A percentile compares a stretch with the other conserved stretches of the same genome.
Evolutionary conservation across 2,329 filamentous ascomycete genomes (phyloP).

Genomic region (Alternaria postmessia): DNA sequence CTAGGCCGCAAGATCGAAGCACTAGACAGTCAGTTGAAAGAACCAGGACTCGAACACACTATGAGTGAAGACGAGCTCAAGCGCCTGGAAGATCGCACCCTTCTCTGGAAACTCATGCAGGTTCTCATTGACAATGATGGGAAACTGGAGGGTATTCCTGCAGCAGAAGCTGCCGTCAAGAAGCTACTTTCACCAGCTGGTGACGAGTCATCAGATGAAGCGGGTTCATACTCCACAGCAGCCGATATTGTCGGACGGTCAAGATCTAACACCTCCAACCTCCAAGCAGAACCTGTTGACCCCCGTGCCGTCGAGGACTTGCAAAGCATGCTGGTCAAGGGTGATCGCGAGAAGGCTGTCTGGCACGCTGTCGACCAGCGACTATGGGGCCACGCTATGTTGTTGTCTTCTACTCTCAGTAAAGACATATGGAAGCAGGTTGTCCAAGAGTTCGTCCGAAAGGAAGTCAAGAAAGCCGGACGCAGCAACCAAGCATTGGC

Average conservation of each 20-base stretch:
- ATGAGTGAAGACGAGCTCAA: conserved; percentile 68
- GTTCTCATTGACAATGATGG: conserved; percentile 89
- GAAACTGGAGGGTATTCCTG: conserved; percentile 73
- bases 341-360: conserved; percentile 88
- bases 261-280: conserved; percentile 39
- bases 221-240: conserved; percentile 41
- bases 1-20: conserved; percentile 76
- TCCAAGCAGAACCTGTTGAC: conserved; percentile 71
- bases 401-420: conserved; percentile 83
- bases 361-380: conserved; percentile 94
- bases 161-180: conserved; percentile 79
- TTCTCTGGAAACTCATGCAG: conserved; percentile 87
- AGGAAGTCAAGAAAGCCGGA: conserved; percentile 85
- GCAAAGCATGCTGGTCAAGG: conserved; percentile 75
- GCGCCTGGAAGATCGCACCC: conserved; percentile 76
- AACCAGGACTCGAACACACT: conserved; percentile 59
- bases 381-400: conserved; percentile 94
- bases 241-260: conserved; percentile 49
- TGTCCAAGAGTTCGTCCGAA: conserved; percentile 91
- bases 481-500: conserved; percentile 87
- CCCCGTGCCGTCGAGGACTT: conserved; percentile 74
- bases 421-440: conserved; percentile 85
- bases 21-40: conserved; percentile 66
- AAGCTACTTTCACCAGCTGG: conserved; percentile 72
- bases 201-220: conserved; percentile 29